These are phyloP conservation scores for Pyrenophora tritici-repentis DNA, from an alignment of 2,329 filamentous ascomycete species.

Conservation along the genomic window DNA sequence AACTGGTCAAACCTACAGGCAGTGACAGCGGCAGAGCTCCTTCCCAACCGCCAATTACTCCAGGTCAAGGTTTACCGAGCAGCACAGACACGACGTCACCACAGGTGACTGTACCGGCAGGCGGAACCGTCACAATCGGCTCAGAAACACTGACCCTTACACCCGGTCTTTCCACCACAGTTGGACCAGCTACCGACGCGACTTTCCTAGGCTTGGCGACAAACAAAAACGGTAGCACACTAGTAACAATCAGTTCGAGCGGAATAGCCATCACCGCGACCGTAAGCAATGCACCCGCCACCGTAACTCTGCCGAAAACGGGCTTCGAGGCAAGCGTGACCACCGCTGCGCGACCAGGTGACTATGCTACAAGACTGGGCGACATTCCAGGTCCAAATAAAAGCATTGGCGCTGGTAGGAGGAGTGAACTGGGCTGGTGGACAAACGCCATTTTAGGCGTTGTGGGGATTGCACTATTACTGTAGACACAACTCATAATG, in stretches of 20 bases:
- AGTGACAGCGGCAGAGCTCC: too few relatives aligned
- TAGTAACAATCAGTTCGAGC: slow-evolving; percentile 35
- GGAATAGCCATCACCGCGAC: slow-evolving; percentile 35
- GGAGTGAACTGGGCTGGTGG: slow-evolving; percentile 12
- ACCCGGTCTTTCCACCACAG: slow-evolving; percentile 33
- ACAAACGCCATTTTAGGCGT: slow-evolving; percentile 9
- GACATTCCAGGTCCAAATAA: slow-evolving; percentile 11
- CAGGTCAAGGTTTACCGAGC: neutral
- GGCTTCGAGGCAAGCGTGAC: slow-evolving; percentile 32
- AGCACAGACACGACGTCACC: slow-evolving; percentile 7
- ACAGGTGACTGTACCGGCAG: neutral
- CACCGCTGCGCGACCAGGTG: slow-evolving; percentile 5
- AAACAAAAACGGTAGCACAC: slow-evolving; percentile 28
- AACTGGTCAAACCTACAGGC: neutral
- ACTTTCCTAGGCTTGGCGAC: slow-evolving; percentile 34
- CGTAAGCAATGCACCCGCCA: slow-evolving; percentile 24
- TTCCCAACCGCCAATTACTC: neutral
- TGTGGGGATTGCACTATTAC: neutral
- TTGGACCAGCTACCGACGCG: slow-evolving; percentile 18
- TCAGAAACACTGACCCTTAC: slow-evolving; percentile 29
- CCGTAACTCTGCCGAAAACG: slow-evolving; percentile 23
- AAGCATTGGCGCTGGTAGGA: neutral
- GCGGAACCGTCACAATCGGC: slow-evolving; percentile 24
- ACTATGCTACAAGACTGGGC: neutral
- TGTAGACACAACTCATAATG: neutral